Base-by-base conservation (phyloP, 441 rosid genomes). In the Arabidopsis lyrata region DNA sequence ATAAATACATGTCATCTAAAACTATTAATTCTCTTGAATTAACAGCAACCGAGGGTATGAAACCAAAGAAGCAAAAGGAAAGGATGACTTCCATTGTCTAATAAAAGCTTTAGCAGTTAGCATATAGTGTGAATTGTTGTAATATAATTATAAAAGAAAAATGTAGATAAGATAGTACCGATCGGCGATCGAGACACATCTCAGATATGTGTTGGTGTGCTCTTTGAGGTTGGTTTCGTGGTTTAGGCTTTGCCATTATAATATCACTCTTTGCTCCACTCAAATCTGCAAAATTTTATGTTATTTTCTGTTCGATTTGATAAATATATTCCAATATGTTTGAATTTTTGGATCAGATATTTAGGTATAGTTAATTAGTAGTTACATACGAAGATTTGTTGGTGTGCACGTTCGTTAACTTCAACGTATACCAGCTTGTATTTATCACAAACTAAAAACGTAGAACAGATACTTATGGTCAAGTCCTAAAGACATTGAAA, bases 201-300 rank as follows among this genome's bases (percentile, higher is more conserved):
- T 66, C 29, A 57, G 72, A 58, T 74, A 48, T 54, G 41, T 38
- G 66, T 39, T 74, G 63, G 39, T 72, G 63, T 72, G 63, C 18
- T 72, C 36, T 42, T 63, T 20, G 63, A 62, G 68, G 69, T 72
- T 62, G 68, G 76, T 62, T 72, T 72, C 45, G 69, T 62, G 72
- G 66, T 57, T 59, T 66, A 57, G 34, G 72, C 59, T 73, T 73
- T 66, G 20, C 44, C 42, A 57, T 57, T 73, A 66, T 41, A 6
- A n/a, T 39, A 66, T 66, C 39, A 66, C 24, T 66, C 56, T 49
- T 20, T 66, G 54, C 53, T 74, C 73, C 67, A 74, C 67, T 58
- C 34, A 49, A 31, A 36, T 72, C 32, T 53, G 38, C 63, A 57
- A n/a, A n/a, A n/a, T n/a, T n/a, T n/a, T n/a, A n/a, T n/a, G n/a